These are phyloP conservation scores for Ilex aquifolium DNA, from an alignment of 257 asterid species.

Conservation along the genomic window DNA sequence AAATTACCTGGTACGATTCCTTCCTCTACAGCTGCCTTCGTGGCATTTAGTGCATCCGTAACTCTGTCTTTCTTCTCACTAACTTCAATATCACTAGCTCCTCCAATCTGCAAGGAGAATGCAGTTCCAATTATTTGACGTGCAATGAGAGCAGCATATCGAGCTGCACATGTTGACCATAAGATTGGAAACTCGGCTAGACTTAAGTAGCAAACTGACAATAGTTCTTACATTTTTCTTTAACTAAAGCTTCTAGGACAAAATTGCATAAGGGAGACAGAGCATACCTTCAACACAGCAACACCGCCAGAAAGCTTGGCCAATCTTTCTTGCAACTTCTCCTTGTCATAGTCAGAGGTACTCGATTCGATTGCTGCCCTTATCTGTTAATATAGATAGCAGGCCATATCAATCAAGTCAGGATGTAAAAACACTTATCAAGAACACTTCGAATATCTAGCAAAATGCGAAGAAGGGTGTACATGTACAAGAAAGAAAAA, in stretches of 20 bases:
- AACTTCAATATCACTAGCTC: slow-evolving; percentile 95
- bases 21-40: slow-evolving; percentile 98
- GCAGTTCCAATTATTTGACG: not conserved
- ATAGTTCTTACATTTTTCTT: not conserved
- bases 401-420: not conserved
- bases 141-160: too few species aligned
- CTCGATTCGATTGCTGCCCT: slow-evolving; percentile 68
- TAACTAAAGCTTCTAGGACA: not conserved
- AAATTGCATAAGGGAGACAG: not conserved
- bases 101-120: slow-evolving; percentile 62
- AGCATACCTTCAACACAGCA: slow-evolving; percentile 77
- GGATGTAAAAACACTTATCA: not conserved
- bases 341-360: slow-evolving; percentile 92
- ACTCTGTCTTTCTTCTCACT: slow-evolving; percentile 94
- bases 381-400: slow-evolving; percentile 35
- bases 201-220: not conserved
- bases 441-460: not conserved
- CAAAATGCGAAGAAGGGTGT: not conserved
- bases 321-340: slow-evolving; percentile 87
- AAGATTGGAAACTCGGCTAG: not conserved
- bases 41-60: slow-evolving; percentile 90
- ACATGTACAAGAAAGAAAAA: not conserved
- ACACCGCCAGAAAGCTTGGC: slow-evolving; percentile 98
- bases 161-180: not conserved
- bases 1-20: slow-evolving; percentile 78